phyloP scores from a whole-genome alignment of 169 alveolate species.

The Eimeria falciformis region DNA sequence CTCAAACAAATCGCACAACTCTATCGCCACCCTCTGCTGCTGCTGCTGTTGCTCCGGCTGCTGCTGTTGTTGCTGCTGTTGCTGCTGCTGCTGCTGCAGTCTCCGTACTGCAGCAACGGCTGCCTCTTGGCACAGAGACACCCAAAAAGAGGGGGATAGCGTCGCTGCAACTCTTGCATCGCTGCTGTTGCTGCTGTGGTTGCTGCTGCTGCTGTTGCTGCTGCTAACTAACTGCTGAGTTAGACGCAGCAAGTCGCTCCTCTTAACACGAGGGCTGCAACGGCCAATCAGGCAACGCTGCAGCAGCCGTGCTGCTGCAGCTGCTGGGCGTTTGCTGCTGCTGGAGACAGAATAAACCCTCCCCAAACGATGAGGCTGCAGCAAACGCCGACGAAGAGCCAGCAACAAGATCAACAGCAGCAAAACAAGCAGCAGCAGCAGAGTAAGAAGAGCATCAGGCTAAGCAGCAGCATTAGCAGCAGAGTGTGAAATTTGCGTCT shows the following conservation, averaged over 20 bases:
- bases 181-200: not conserved
- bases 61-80: slow-evolving; percentile 8
- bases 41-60: slow-evolving; percentile 32
- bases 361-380: slow-evolving; percentile 44
- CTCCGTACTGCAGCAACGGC: slow-evolving; percentile 53
- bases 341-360: not conserved
- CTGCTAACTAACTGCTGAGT: not conserved
- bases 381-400: slow-evolving; percentile 1
- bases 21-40: not conserved
- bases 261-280: slow-evolving; percentile 8
- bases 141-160: slow-evolving; percentile 3
- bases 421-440: not conserved
- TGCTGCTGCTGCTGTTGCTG: slow-evolving; percentile 41
- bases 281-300: slow-evolving; percentile 56
- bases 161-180: not conserved
- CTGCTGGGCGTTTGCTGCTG: slow-evolving; percentile 1
- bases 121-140: slow-evolving; percentile 45
- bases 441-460: not conserved
- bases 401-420: slow-evolving; percentile 11
- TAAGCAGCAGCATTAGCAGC: slow-evolving; percentile 30
- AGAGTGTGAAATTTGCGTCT: not conserved
- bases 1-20: slow-evolving; percentile 19
- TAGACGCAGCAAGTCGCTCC: slow-evolving; percentile 2
- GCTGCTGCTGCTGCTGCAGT: not conserved
- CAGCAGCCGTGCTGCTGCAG: slow-evolving; percentile 48